Conservation (phyloP, 2,329 filamentous ascomycete species). For the Lasiodiplodia citricola region DNA sequence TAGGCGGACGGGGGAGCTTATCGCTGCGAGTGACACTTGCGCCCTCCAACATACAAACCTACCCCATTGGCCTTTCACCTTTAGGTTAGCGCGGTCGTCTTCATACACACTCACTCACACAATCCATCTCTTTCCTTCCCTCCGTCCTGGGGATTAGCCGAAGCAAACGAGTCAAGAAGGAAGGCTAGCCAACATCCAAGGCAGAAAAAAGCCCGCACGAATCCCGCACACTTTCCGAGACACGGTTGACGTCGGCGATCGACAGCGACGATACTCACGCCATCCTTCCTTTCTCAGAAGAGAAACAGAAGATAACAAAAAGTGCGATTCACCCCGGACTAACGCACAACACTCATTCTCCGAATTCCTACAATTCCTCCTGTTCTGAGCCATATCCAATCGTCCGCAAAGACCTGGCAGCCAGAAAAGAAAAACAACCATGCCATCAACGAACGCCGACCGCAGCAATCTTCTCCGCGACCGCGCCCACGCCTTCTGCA, state of each 20-base stretch:
- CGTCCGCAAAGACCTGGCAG: too few species aligned
- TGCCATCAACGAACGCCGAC: not conserved
- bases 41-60: too few species aligned
- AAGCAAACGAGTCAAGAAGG: not conserved
- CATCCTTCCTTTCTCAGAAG: not conserved
- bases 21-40: not conserved
- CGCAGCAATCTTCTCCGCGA: slow-evolving; percentile 12
- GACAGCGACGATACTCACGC: not conserved
- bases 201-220: not conserved
- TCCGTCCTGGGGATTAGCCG: not conserved
- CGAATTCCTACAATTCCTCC: not conserved
- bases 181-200: not conserved
- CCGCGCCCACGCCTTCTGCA: slow-evolving; percentile 16
- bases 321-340: not conserved
- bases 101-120: not conserved
- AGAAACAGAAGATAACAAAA: not conserved
- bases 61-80: too few species aligned
- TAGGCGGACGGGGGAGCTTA: not conserved
- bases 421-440: not conserved
- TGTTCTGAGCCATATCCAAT: too few species aligned
- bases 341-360: not conserved
- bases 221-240: not conserved
- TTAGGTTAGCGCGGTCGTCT: too few species aligned
- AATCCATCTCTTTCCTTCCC: not conserved
- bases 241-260: not conserved